A percentile compares a stretch with the other conserved stretches of the same genome.
These are phyloP conservation scores for Globisporangium uncinulatum DNA, from an alignment of 352 stramenopile genomes.

Conservation along the genomic window DNA sequence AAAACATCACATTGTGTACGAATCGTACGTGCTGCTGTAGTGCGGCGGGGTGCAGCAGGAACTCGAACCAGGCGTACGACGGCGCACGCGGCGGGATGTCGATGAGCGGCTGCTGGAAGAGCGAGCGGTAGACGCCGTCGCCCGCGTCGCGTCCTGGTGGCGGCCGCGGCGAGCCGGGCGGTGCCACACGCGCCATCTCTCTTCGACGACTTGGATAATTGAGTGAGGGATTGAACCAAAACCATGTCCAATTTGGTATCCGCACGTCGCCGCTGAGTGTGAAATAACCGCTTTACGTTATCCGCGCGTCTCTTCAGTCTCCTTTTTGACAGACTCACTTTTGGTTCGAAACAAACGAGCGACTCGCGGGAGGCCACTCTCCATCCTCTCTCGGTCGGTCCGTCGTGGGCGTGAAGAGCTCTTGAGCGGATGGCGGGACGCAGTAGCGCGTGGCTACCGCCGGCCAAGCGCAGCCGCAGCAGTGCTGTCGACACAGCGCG, in stretches of 20 bases:
- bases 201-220: not conserved
- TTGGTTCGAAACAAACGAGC: not conserved
- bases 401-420: not conserved
- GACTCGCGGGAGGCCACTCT: not conserved
- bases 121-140: conserved; percentile 74
- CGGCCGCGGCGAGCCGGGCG: conserved; percentile 53
- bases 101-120: conserved; percentile 80
- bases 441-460: not conserved
- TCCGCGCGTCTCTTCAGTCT: too few relatives aligned
- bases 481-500: not conserved
- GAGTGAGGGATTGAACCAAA: too few relatives aligned
- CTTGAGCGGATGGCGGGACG: conserved; percentile 2
- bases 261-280: too few relatives aligned
- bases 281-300: too few relatives aligned
- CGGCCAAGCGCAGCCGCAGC: not conserved
- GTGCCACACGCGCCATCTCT: conserved; percentile 43
- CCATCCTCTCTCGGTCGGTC: too few relatives aligned
- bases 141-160: conserved; percentile 22
- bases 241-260: too few relatives aligned
- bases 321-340: not conserved
- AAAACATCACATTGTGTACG: conserved; percentile 4
- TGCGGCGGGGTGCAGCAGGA: conserved; percentile 72
- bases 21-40: conserved; percentile 57
- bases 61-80: conserved; percentile 83
- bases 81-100: conserved; percentile 59